Evolutionary conservation across 1,139 yeast species (phyloP), one percentile per base, ranked within the genome.

Genomic region (Yamadazyma pseudoaaseri): DNA sequence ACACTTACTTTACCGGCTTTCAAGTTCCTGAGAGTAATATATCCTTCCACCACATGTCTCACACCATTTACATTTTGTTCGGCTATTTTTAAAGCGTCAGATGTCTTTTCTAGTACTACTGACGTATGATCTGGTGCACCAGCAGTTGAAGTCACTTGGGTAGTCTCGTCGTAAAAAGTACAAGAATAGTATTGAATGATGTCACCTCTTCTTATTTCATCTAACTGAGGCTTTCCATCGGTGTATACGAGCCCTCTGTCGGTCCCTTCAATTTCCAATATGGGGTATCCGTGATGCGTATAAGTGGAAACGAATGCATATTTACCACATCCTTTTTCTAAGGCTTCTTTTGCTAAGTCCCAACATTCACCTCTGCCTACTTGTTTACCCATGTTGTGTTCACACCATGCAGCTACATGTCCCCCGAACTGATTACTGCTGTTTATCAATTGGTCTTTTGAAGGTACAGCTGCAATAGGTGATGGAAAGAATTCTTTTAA

Each of bases 281-380:
- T 62, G 8, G 81, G 70, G 30, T 65, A 79, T 1, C 90, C 90
- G 49, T 81, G 87, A 23, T 63, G 65, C 11, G 58, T 54, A 16
- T 78, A 78, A 14, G 67, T 65, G 8, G 83, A 72, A 1, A 73
- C 70, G 59, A 81, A 70, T 0, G 87, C 87, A 46, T 72, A 74
- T 15, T 74, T 77, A 0, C 81, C 81, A 44, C 84, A 76, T 0
- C 81, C 79, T 38, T 73, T 70, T 31, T 62, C 59, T 25, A 82
- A 60, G 0, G 87, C 86, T 35, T 78, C 77, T 34, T 71, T 70
- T 1, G 87, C 90, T 39, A 83, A 65, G 27, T 85, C 84, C 90
- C 90, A 83, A 56, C 92, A 83, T 50, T 83, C 90, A 7, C 92
- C 92, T 33, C 74, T 58, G 2, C 86, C 86, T 6, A 83, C 84